Evolutionary conservation across 805 yeast genomes (phyloP).

Genomic region (Pichia insulana): DNA sequence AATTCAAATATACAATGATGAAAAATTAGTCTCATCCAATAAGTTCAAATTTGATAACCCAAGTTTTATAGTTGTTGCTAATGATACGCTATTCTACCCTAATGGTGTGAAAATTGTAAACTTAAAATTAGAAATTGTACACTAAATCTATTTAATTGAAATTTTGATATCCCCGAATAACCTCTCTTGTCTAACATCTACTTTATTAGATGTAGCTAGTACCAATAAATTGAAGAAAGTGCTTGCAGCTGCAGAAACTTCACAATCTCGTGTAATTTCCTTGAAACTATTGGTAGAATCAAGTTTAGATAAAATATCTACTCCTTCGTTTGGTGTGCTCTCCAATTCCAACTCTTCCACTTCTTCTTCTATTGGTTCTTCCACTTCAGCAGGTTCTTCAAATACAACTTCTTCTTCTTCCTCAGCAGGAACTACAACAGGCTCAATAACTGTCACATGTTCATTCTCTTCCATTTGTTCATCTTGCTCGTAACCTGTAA

Average conservation of each 20-base stretch:
- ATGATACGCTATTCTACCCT: too few species aligned
- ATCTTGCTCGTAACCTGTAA: neutral
- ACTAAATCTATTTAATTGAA: conserved; percentile 15
- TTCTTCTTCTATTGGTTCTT: neutral
- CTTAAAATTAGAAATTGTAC: conserved; percentile 14
- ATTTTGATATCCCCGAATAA: conserved; percentile 56
- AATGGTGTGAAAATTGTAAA: neutral
- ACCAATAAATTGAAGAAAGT: conserved; percentile 79
- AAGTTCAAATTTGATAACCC: too few species aligned
- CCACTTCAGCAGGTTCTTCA: neutral
- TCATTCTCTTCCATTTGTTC: conserved; percentile 1
- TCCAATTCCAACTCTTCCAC: conserved; percentile 26
- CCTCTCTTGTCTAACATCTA: conserved; percentile 50
- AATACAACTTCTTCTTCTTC: neutral
- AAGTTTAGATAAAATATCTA: neutral
- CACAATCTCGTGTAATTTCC: neutral
- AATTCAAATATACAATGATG: too few species aligned
- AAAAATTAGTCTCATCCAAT: too few species aligned
- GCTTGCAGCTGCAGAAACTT: conserved; percentile 42
- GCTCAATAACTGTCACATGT: neutral
- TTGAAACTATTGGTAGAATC: neutral
- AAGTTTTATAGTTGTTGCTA: too few species aligned
- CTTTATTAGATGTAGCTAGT: conserved; percentile 67
- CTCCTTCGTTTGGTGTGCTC: conserved; percentile 35
- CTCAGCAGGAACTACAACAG: neutral